Conservation (phyloP, 306 rosid species). For the Cucurbita pepo region DNA sequence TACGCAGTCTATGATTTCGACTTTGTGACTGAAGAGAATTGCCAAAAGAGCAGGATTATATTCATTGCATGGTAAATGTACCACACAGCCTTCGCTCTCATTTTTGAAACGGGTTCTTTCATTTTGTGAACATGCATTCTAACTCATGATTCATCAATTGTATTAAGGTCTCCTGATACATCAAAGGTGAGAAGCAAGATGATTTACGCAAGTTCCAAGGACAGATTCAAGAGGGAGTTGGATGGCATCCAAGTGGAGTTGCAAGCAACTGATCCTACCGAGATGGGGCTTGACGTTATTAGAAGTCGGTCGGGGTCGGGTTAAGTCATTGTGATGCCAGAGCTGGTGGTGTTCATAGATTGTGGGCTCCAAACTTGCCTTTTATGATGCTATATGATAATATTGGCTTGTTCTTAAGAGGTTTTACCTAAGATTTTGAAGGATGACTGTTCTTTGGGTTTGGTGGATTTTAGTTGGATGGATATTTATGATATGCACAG, state of each 20-base stretch:
- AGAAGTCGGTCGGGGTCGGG: neutral
- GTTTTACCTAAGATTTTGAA: neutral
- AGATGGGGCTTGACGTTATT: constrained; percentile 12
- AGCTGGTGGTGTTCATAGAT: constrained; percentile 3
- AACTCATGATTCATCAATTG: neutral
- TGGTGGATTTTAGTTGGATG: neutral
- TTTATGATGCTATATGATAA: neutral
- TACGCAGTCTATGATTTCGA: constrained; percentile 41
- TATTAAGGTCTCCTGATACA: constrained; percentile 3
- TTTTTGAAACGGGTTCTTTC: neutral
- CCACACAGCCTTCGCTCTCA: neutral
- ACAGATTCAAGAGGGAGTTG: constrained; percentile 5
- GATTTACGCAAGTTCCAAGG: constrained; percentile 7
- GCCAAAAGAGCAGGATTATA: constrained; percentile 39
- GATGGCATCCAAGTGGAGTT: constrained; percentile 9
- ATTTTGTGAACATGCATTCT: neutral
- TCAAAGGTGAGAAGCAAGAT: constrained; percentile 6
- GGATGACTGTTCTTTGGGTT: neutral
- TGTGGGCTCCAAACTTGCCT: neutral
- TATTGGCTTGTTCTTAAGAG: neutral
- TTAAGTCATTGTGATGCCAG: neutral
- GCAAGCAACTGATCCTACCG: constrained; percentile 10
- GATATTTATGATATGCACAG: neutral
- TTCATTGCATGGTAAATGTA: constrained; percentile 32
- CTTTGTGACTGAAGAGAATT: constrained; percentile 32